phyloP scores from a whole-genome alignment of 495 filamentous ascomycete genomes.

The Parathielavia hyrcaniae region DNA sequence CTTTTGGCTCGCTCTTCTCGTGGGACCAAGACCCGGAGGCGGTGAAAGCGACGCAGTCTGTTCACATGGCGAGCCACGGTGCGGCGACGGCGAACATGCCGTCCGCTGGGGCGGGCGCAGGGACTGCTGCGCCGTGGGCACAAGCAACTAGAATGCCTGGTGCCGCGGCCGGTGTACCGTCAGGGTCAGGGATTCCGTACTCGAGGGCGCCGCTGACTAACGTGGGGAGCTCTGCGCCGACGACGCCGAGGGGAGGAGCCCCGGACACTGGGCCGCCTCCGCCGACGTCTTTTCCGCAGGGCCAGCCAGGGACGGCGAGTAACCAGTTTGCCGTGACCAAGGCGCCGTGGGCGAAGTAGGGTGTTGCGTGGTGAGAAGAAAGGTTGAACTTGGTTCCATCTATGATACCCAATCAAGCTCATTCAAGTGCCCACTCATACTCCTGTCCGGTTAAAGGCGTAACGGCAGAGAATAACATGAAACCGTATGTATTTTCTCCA shows the following conservation, averaged over 20 bases:
- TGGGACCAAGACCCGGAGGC: slow-evolving; percentile 73
- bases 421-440: not conserved
- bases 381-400: not conserved
- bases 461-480: no score
- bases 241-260: slow-evolving; percentile 20
- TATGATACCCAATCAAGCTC: slow-evolving; percentile 1
- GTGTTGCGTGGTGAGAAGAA: not conserved
- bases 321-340: slow-evolving; percentile 33
- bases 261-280: slow-evolving; percentile 23
- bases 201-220: slow-evolving; percentile 29
- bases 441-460: no score
- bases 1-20: slow-evolving; percentile 79
- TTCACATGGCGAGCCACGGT: slow-evolving; percentile 57
- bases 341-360: slow-evolving; percentile 29
- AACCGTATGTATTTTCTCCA: not conserved
- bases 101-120: slow-evolving; percentile 8
- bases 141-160: slow-evolving; percentile 32
- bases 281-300: slow-evolving; percentile 23
- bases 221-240: not conserved
- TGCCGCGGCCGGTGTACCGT: slow-evolving; percentile 3
- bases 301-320: slow-evolving; percentile 26
- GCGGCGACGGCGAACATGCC: slow-evolving; percentile 25
- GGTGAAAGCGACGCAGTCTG: slow-evolving; percentile 36
- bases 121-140: slow-evolving; percentile 40
- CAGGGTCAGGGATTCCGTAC: slow-evolving; percentile 31